Conservation (phyloP, 345 rosid genomes). For the Eutrema yunnanense region DNA sequence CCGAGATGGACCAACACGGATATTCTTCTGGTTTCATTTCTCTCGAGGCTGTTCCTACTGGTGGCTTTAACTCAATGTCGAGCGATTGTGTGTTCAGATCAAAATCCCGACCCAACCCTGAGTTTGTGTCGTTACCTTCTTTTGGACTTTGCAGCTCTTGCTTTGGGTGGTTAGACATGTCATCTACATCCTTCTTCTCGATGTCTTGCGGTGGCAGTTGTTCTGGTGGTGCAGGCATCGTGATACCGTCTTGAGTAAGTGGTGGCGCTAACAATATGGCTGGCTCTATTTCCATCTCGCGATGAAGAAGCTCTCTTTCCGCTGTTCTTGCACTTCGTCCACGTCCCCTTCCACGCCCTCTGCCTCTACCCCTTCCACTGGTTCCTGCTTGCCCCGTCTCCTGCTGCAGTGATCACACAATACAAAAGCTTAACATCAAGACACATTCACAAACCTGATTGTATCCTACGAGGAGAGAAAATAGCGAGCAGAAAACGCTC, state of each 20-base stretch:
- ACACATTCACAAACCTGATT: neutral
- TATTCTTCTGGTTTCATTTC: constrained; percentile 36
- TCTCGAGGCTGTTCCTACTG: constrained; percentile 18
- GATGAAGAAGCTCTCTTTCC: constrained; percentile 62
- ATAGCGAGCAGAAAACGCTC: neutral
- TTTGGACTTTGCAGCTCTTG: constrained; percentile 29
- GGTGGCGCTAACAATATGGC: constrained; percentile 22
- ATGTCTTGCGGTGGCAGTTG: neutral
- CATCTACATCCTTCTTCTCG: constrained; percentile 9
- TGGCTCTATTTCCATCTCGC: constrained; percentile 52
- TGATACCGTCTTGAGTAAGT: constrained; percentile 2
- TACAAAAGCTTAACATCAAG: neutral
- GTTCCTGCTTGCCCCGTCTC: constrained; percentile 59
- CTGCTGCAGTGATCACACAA: constrained; percentile 41
- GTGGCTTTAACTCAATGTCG: constrained; percentile 50
- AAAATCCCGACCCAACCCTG: constrained; percentile 20
- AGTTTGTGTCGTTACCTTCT: constrained; percentile 29
- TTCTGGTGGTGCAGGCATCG: neutral
- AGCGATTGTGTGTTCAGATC: constrained; percentile 45
- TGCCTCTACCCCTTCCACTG: constrained; percentile 86
- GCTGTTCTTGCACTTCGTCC: constrained; percentile 59
- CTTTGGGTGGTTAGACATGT: constrained; percentile 26
- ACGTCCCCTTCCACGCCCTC: constrained; percentile 95
- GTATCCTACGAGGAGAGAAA: neutral
- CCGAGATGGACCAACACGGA: constrained; percentile 90